Conservation (phyloP, 2,329 filamentous ascomycete species). For the Botrytis deweyae region DNA sequence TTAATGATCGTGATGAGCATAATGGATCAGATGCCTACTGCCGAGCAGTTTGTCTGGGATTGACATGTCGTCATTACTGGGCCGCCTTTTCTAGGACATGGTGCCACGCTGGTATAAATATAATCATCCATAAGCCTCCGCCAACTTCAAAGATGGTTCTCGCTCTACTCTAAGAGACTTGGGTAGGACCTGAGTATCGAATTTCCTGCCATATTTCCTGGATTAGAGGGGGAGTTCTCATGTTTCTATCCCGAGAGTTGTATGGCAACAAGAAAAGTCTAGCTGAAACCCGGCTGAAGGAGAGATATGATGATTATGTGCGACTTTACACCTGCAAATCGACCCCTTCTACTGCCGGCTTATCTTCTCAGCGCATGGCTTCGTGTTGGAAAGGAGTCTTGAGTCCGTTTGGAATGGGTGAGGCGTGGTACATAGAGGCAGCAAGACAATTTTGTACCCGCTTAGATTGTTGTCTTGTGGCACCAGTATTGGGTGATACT, state of each 20-base stretch:
- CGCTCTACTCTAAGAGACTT: not conserved
- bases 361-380: fast-evolving
- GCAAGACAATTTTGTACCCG: not conserved
- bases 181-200: not conserved
- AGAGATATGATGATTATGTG: not conserved
- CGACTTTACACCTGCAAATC: not conserved
- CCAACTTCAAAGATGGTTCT: too few relatives aligned
- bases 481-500: too few relatives aligned
- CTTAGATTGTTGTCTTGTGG: not conserved
- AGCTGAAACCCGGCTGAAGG: not conserved
- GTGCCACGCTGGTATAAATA: too few relatives aligned
- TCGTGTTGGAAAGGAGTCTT: not conserved
- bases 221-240: fast-evolving
- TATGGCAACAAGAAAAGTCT: too few relatives aligned
- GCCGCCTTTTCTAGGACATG: too few relatives aligned
- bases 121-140: too few relatives aligned
- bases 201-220: fast-evolving
- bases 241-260: too few relatives aligned
- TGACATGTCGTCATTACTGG: too few relatives aligned
- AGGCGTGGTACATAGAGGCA: not conserved
- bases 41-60: too few relatives aligned
- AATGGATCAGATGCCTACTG: too few relatives aligned
- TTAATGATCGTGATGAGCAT: too few relatives aligned
- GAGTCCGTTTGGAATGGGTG: not conserved
- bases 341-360: not conserved